Conservation (phyloP, 164 flowering plant species). For the Akebia trifoliata region DNA sequence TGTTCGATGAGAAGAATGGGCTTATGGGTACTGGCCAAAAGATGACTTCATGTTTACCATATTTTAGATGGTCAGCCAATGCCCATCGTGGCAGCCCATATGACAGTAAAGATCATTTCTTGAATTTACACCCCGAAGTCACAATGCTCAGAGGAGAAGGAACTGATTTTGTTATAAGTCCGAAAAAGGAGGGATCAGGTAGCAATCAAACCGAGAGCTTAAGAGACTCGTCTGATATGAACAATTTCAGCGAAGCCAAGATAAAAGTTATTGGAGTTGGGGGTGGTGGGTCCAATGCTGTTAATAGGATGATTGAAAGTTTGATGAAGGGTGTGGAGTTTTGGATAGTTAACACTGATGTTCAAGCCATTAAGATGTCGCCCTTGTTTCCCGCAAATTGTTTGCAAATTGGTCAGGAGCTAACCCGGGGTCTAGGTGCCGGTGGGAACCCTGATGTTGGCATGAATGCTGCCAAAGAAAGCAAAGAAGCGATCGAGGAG, state of each 20-base stretch:
- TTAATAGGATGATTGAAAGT: constrained; percentile 96
- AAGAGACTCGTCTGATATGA: constrained; percentile 31
- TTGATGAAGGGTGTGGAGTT: constrained; percentile 95
- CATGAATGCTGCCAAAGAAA: constrained; percentile 93
- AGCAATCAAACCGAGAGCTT: constrained; percentile 50
- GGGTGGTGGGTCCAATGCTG: constrained; percentile 98
- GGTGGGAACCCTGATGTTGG: constrained; percentile 98
- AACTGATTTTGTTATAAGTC: constrained; percentile 31
- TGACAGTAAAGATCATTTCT: constrained; percentile 62
- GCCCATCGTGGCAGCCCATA: constrained; percentile 46
- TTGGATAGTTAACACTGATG: constrained; percentile 97
- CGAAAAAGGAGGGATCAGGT: constrained; percentile 45
- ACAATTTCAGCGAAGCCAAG: constrained; percentile 66
- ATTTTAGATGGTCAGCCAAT: constrained; percentile 44
- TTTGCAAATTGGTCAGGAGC: constrained; percentile 84
- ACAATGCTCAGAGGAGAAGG: constrained; percentile 84
- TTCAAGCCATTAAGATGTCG: constrained; percentile 93
- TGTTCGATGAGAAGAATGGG: constrained; percentile 31
- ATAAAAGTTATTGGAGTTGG: constrained; percentile 98
- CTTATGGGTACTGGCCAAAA: constrained; percentile 30
- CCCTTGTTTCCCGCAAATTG: constrained; percentile 78
- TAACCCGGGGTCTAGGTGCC: constrained; percentile 97
- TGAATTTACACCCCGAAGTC: constrained; percentile 72
- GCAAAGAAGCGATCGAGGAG: constrained; percentile 73
- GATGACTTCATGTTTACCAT: constrained; percentile 13